These are phyloP conservation scores for Crithidia thermophila DNA, from an alignment of 208 protist genomes.

Conservation along the genomic window DNA sequence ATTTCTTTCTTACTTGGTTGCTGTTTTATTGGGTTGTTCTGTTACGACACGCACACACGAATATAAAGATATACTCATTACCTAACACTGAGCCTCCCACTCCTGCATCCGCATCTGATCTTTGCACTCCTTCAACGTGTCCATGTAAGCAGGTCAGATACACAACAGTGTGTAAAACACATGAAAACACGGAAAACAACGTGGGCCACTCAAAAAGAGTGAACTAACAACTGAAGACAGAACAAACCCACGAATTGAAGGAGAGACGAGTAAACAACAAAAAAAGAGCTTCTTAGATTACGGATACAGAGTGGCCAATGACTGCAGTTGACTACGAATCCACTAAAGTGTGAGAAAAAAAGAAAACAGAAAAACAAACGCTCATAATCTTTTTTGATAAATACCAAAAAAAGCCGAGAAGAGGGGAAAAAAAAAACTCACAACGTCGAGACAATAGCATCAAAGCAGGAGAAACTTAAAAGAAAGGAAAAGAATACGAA, in stretches of 20 bases:
- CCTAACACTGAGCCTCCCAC: conserved; percentile 8
- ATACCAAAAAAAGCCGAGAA: conserved; percentile 17
- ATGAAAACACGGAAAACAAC: background rate
- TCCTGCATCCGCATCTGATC: background rate
- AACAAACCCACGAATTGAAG: too few relatives aligned
- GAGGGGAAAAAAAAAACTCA: background rate
- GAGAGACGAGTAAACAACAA: too few relatives aligned
- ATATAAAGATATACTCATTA: background rate
- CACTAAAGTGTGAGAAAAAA: conserved; percentile 7
- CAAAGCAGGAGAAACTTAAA: background rate
- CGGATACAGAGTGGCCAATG: background rate
- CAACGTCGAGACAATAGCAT: background rate
- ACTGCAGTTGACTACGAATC: conserved; percentile 15
- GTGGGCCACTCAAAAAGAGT: too few relatives aligned
- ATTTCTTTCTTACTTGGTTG: too few relatives aligned
- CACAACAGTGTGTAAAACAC: background rate
- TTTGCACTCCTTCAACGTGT: too few relatives aligned
- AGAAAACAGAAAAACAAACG: background rate
- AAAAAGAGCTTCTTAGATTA: too few relatives aligned
- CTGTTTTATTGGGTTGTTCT: background rate
- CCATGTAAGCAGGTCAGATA: too few relatives aligned
- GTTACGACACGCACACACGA: conserved; percentile 7
- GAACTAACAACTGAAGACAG: too few relatives aligned
- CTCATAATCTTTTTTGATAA: background rate
- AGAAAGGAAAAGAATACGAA: background rate